These are phyloP conservation scores for Plasmodium vivax DNA, from an alignment of 169 alveolate species.

Conservation along the genomic window DNA sequence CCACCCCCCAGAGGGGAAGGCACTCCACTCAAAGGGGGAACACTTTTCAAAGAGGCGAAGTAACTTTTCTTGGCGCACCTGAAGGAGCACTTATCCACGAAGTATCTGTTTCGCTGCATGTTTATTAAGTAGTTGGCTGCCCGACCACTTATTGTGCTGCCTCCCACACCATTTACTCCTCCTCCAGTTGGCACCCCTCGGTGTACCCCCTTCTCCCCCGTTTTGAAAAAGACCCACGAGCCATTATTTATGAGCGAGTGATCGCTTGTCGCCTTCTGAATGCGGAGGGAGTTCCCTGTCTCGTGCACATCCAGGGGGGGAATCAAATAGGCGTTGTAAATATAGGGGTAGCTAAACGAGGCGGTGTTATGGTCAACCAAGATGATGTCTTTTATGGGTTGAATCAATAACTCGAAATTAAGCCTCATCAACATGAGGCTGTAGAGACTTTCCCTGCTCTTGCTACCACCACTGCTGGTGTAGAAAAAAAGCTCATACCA, in stretches of 20 bases:
- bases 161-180: neutral
- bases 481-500: slow-evolving; percentile 72
- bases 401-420: slow-evolving; percentile 48
- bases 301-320: slow-evolving; percentile 42
- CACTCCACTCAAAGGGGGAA: neutral
- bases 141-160: neutral
- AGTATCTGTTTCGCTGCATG: slow-evolving; percentile 32
- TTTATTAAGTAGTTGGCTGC: neutral
- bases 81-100: slow-evolving; percentile 1
- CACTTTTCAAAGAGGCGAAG: neutral
- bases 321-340: slow-evolving; percentile 60
- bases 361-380: slow-evolving; percentile 27
- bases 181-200: neutral
- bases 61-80: neutral
- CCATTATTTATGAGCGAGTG: slow-evolving; percentile 46
- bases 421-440: slow-evolving; percentile 28
- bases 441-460: slow-evolving; percentile 13
- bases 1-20: neutral
- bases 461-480: slow-evolving; percentile 13
- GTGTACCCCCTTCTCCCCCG: neutral
- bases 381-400: slow-evolving; percentile 52
- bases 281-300: slow-evolving; percentile 30
- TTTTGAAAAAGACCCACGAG: slow-evolving; percentile 42
- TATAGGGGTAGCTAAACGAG: slow-evolving; percentile 60
- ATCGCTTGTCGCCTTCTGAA: slow-evolving; percentile 69